These are phyloP conservation scores for Torulaspora quercuum DNA, from an alignment of 805 yeast species.

Conservation along the genomic window DNA sequence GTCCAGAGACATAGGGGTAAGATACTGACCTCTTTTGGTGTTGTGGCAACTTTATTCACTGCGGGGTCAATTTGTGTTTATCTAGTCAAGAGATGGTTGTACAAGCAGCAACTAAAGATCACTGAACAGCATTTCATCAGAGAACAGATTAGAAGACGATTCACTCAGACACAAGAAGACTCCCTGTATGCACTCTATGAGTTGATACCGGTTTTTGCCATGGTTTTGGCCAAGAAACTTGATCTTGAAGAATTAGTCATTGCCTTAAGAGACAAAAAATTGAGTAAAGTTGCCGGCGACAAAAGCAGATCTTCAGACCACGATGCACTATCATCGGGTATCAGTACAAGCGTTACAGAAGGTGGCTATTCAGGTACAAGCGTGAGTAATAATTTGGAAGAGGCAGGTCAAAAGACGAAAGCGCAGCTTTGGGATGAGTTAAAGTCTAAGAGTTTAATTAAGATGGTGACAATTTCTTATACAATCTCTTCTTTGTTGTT, in stretches of 20 bases:
- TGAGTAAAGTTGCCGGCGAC: slow-evolving; percentile 11
- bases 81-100: slow-evolving; percentile 32
- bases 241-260: slow-evolving; percentile 30
- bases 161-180: slow-evolving; percentile 88
- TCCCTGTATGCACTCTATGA: slow-evolving; percentile 81
- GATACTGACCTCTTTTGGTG: slow-evolving; percentile 22
- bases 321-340: slow-evolving; percentile 24
- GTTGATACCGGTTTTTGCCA: slow-evolving; percentile 69
- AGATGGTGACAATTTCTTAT: slow-evolving; percentile 69
- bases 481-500: slow-evolving; percentile 66
- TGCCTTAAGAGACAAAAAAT: slow-evolving; percentile 27
- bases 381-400: slow-evolving; percentile 13
- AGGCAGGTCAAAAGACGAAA: slow-evolving; percentile 41
- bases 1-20: slow-evolving; percentile 30
- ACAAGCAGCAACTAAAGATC: slow-evolving; percentile 44
- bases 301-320: slow-evolving; percentile 6
- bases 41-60: slow-evolving; percentile 26
- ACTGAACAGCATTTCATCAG: slow-evolving; percentile 57
- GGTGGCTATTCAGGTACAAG: slow-evolving; percentile 12
- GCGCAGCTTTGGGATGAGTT: slow-evolving; percentile 80
- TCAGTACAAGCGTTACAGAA: slow-evolving; percentile 20
- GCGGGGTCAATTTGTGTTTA: slow-evolving; percentile 31
- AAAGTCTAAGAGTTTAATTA: slow-evolving; percentile 67
- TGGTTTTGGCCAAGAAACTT: slow-evolving; percentile 27
- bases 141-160: slow-evolving; percentile 74